A percentile compares a stretch with the other conserved stretches of the same genome.
Evolutionary conservation across 2,329 filamentous ascomycete species (phyloP).

Genomic region (Albifimbria verrucaria): DNA sequence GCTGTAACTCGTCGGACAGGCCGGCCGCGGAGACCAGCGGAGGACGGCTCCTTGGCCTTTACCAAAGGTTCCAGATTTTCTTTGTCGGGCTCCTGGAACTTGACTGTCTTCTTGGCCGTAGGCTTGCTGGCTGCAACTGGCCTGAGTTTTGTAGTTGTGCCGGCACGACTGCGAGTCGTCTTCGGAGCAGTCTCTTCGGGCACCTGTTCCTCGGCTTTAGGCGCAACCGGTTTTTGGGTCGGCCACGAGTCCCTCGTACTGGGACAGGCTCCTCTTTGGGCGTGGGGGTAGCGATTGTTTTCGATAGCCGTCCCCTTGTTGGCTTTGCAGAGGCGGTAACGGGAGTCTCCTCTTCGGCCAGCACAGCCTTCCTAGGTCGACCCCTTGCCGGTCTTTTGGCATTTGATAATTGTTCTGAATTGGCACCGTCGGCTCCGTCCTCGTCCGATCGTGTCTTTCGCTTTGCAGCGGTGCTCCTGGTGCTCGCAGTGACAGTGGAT

Average conservation of each 20-base stretch:
- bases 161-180: conserved; percentile 22
- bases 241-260: conserved; percentile 37
- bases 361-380: conserved; percentile 38
- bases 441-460: conserved; percentile 56
- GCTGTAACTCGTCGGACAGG: conserved; percentile 40
- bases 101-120: conserved; percentile 57
- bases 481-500: conserved; percentile 24
- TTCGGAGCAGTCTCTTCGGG: conserved; percentile 23
- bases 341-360: conserved; percentile 14
- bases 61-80: conserved; percentile 52
- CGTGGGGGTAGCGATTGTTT: conserved; percentile 21
- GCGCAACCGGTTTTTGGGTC: conserved; percentile 35
- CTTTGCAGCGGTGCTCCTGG: conserved; percentile 32
- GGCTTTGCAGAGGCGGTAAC: conserved; percentile 19
- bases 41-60: conserved; percentile 31
- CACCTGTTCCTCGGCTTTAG: conserved; percentile 17
- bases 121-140: conserved; percentile 35
- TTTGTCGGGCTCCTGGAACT: conserved; percentile 63
- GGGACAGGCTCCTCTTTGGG: conserved; percentile 20
- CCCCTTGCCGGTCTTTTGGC: conserved; percentile 38
- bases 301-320: conserved; percentile 23
- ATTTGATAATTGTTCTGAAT: conserved; percentile 28
- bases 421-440: conserved; percentile 41
- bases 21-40: conserved; percentile 33
- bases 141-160: conserved; percentile 26